Percentiles rank a stretch among this genome's conserved stretches.
These are phyloP conservation scores for Coemansia sp. DNA, from an alignment of 192 early-diverging fungal genomes.

Conservation along the genomic window DNA sequence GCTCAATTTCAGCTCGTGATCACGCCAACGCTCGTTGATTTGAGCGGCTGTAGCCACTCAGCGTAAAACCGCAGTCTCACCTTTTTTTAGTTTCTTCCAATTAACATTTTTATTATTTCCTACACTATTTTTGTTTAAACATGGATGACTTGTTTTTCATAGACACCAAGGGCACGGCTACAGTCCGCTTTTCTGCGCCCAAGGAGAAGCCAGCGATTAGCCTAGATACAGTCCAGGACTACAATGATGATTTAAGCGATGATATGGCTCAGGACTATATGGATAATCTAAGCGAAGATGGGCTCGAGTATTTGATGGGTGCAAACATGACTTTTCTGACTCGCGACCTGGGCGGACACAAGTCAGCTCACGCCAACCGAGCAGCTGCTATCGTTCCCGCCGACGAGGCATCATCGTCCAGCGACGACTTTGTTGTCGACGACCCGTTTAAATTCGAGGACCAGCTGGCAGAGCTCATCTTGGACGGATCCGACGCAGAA, in stretches of 20 bases:
- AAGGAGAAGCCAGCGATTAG: constrained; percentile 24
- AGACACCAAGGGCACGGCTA: constrained; percentile 34
- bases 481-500: constrained; percentile 13
- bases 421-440: constrained; percentile 17
- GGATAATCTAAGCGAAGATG: constrained; percentile 30
- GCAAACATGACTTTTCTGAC: constrained; percentile 3
- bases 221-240: constrained; percentile 23
- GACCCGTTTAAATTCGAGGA: constrained; percentile 32
- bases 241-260: constrained; percentile 23
- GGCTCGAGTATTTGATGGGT: constrained; percentile 10
- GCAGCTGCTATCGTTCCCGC: background rate
- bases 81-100: background rate
- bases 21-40: background rate
- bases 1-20: background rate
- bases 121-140: constrained; percentile 1
- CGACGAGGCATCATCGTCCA: constrained; percentile 1
- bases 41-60: background rate
- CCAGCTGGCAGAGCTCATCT: constrained; percentile 7
- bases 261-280: constrained; percentile 33
- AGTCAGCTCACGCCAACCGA: constrained; percentile 2
- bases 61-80: background rate
- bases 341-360: constrained; percentile 30
- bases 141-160: constrained; percentile 53
- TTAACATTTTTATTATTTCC: constrained; percentile 10
- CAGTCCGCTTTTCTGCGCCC: background rate